A percentile compares a stretch with the other conserved stretches of the same genome.
Conservation (phyloP, 495 filamentous ascomycete genomes). For the Daldinia caldariorum region DNA sequence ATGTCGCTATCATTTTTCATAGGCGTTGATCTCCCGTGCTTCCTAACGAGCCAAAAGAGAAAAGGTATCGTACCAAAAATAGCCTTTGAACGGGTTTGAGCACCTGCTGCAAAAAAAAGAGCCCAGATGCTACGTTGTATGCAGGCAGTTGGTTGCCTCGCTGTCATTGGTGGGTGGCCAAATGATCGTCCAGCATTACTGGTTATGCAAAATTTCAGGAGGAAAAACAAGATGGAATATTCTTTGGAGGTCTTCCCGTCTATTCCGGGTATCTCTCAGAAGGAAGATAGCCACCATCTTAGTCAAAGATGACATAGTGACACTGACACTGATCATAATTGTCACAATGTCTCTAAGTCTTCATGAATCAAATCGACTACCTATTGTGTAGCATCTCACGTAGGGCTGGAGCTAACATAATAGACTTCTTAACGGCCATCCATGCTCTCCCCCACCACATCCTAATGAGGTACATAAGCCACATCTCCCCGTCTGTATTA, state of each 20-base stretch:
- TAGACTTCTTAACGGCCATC: not conserved
- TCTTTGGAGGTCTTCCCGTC: conserved; percentile 26
- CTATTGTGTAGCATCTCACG: not conserved
- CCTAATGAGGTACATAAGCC: conserved; percentile 14
- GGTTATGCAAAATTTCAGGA: conserved; percentile 15
- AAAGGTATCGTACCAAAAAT: conserved; percentile 36
- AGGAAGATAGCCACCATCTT: not conserved
- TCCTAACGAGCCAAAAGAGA: conserved; percentile 29
- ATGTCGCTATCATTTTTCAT: not conserved
- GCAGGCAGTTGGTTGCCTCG: conserved; percentile 30
- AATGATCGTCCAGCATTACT: conserved; percentile 29
- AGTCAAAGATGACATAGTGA: not conserved
- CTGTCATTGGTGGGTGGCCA: conserved; percentile 27
- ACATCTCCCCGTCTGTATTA: not conserved
- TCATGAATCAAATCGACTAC: conserved; percentile 12
- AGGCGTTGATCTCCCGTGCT: conserved; percentile 41
- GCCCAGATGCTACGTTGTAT: conserved; percentile 43
- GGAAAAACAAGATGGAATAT: conserved; percentile 24
- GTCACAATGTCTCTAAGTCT: not conserved
- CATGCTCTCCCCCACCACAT: conserved; percentile 8
- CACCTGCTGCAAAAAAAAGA: conserved; percentile 12
- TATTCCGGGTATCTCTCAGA: conserved; percentile 24
- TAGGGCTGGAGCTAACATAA: conserved; percentile 17
- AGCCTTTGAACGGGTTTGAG: conserved; percentile 15
- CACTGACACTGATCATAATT: not conserved